Evolutionary conservation across 2,329 filamentous ascomycete species (phyloP).

Genomic region (Monosporascus sp.): DNA sequence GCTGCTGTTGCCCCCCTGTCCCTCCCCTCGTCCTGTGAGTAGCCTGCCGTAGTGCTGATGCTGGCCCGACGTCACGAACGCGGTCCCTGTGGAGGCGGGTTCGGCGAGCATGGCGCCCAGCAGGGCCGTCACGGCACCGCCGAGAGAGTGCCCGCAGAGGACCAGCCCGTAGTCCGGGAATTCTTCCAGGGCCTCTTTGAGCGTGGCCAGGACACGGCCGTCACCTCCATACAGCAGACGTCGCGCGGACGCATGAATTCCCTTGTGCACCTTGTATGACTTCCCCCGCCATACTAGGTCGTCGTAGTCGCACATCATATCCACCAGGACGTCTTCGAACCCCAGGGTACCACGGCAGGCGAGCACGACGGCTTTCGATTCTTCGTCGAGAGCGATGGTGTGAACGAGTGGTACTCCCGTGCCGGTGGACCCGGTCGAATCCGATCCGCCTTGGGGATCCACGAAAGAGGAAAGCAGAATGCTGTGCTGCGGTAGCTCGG

Average conservation of each 20-base stretch:
- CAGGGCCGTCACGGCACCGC: slow-evolving; percentile 63
- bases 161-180: slow-evolving; percentile 66
- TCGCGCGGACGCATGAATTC: slow-evolving; percentile 65
- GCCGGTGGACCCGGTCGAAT: slow-evolving; percentile 57
- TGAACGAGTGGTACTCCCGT: slow-evolving; percentile 67
- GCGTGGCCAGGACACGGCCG: slow-evolving; percentile 59
- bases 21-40: slow-evolving; percentile 23
- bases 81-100: slow-evolving; percentile 47
- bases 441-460: slow-evolving; percentile 62
- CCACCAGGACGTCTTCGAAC: slow-evolving; percentile 67
- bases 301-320: slow-evolving; percentile 71
- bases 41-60: slow-evolving; percentile 41
- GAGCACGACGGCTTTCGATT: slow-evolving; percentile 66
- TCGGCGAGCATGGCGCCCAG: slow-evolving; percentile 67
- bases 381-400: slow-evolving; percentile 66
- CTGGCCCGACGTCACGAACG: slow-evolving; percentile 56
- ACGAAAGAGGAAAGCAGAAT: slow-evolving; percentile 66
- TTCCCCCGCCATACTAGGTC: slow-evolving; percentile 58
- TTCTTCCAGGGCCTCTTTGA: slow-evolving; percentile 59
- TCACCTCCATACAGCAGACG: slow-evolving; percentile 63
- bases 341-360: slow-evolving; percentile 67
- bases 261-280: slow-evolving; percentile 66
- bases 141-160: slow-evolving; percentile 63
- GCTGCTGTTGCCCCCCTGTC: not conserved
- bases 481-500: slow-evolving; percentile 49